phyloP scores from a whole-genome alignment of 208 protist genomes.

The Leishmania major region DNA sequence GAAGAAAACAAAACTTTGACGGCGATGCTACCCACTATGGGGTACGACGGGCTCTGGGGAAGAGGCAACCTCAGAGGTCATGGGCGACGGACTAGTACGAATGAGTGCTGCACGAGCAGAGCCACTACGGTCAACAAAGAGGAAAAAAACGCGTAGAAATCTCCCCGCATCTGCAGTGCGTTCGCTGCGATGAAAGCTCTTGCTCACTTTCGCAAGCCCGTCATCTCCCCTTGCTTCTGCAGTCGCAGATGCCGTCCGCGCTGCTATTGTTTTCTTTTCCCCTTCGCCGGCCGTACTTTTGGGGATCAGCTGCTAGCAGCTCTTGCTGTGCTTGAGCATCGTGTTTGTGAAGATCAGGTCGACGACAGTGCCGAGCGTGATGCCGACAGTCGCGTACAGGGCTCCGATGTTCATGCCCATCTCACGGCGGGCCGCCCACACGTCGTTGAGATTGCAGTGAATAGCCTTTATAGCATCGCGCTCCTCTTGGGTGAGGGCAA shows the following conservation, averaged over 20 bases:
- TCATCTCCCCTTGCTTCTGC: neutral
- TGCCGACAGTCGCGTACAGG: conserved; percentile 83
- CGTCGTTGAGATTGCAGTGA: conserved; percentile 20
- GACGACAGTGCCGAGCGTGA: conserved; percentile 64
- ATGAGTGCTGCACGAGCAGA: neutral
- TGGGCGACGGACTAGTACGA: neutral
- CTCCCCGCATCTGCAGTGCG: neutral
- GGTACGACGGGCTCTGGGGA: neutral
- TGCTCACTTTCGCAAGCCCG: neutral
- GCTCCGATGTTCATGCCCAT: conserved; percentile 85
- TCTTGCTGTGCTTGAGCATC: conserved; percentile 22
- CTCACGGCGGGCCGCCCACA: conserved; percentile 71
- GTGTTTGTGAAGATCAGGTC: conserved; percentile 84
- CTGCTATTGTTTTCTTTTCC: neutral
- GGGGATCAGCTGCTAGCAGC: neutral
- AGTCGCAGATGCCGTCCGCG: neutral
- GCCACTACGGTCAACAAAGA: neutral
- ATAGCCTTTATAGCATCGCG: conserved; percentile 33
- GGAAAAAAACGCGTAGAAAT: neutral
- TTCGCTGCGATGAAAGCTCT: neutral
- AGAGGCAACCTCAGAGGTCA: neutral
- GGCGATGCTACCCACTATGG: neutral
- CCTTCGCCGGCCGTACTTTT: neutral
- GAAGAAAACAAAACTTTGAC: neutral
- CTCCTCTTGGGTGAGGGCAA: conserved; percentile 22